Conservation (phyloP, 1,284 basidiomycete genomes). For the Microbotryum silenes-acaulis region DNA sequence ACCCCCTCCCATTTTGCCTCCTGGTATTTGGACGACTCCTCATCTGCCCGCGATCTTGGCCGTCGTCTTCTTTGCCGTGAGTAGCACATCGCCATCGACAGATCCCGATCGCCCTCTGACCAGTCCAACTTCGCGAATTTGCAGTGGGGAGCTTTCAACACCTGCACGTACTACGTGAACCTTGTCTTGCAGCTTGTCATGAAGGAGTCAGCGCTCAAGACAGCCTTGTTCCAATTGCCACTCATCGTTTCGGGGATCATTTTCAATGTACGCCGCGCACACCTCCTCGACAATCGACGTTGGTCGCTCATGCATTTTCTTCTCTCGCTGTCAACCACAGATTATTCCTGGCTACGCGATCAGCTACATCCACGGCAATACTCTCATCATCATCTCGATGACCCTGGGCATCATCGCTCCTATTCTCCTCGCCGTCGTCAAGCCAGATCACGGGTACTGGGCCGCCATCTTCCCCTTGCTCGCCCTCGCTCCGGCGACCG, state of each 20-base stretch:
- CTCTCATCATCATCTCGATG: constrained; percentile 31
- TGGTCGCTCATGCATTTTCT: too few species aligned
- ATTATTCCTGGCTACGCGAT: constrained; percentile 32
- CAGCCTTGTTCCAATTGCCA: constrained; percentile 68
- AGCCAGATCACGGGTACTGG: constrained; percentile 60
- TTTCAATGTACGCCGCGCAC: background rate
- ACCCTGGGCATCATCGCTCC: constrained; percentile 54
- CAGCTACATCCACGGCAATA: constrained; percentile 29
- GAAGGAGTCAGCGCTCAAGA: constrained; percentile 51
- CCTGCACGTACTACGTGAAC: constrained; percentile 30
- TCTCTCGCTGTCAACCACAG: background rate
- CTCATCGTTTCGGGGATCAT: constrained; percentile 45
- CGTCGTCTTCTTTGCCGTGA: constrained; percentile 55
- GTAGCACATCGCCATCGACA: too few species aligned
- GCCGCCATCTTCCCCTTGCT: constrained; percentile 69
- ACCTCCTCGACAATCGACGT: background rate
- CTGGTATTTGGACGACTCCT: constrained; percentile 58
- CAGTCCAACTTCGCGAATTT: too few species aligned
- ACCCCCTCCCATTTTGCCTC: constrained; percentile 57
- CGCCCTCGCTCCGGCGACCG: constrained; percentile 44
- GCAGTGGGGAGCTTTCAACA: constrained; percentile 54
- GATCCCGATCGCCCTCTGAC: too few species aligned
- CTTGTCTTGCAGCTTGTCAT: constrained; percentile 12
- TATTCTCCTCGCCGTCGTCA: constrained; percentile 63
- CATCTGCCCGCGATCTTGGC: constrained; percentile 56